Base-by-base conservation (phyloP, 1,284 basidiomycete genomes). In the Leucocoprinus gongylophorus region DNA sequence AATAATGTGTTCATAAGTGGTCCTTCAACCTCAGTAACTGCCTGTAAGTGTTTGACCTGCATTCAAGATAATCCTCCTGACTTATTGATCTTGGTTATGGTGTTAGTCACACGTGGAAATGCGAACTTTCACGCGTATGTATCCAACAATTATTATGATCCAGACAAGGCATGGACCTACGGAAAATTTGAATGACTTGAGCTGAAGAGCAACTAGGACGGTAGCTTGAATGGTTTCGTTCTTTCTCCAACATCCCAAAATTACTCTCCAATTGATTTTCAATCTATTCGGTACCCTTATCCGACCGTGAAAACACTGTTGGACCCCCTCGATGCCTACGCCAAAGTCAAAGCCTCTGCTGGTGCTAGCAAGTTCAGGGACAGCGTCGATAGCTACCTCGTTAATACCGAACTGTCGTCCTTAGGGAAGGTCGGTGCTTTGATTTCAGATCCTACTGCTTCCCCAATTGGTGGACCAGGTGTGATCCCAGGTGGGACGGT, bases 51-150 rank as follows among this genome's bases (percentile, higher is more conserved):
- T 23, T n/a, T 2, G 18, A 28, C 3, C 9, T 18, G 15, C 17
- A 10, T 21, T 35, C 26, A 3, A 38, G n/a, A 37, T 37, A 8
- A n/a, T n/a, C 35, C 5, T 29, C 17, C 30, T 23, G 15, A 15
- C 30, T 17, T 21, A 12, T 33, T 1, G 12, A 30, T 26, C 23
- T n/a, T 18, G 35, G 26, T n/a, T 3, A 20, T 12, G 26, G 18
- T 30, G n/a, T 9, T 29, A 66, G 64, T 70, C 48, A 69, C 68
- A 3, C 65, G 68, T 52, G 68, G 68, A 58, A 70, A 70, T 59
- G 60, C 63, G 3, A 69, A 70, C 55, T 70, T 70, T 61, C 66
- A 68, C 46, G 62, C 68, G 2, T 68, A 58, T 46, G 66, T 66
- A 15, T 62, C 63, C 23, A 60, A 64, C 50, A 69, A 67, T 46